phyloP scores from a whole-genome alignment of 2,329 filamentous ascomycete species.

The Metarhizium guizhouense region DNA sequence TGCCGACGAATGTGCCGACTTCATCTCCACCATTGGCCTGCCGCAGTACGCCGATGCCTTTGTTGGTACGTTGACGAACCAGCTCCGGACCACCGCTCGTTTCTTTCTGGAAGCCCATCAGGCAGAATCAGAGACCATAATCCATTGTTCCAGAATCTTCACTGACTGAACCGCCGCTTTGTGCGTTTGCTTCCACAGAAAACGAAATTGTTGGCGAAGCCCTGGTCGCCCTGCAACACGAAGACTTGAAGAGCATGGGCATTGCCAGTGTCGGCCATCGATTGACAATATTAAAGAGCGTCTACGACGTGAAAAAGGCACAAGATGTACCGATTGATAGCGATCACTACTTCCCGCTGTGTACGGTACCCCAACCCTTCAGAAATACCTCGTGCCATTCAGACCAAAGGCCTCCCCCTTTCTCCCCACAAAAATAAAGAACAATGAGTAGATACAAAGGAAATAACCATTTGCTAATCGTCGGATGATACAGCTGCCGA shows the following conservation, averaged over 20 bases:
- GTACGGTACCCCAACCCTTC: constrained; percentile 38
- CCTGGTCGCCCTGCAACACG: constrained; percentile 77
- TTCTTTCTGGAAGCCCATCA: neutral
- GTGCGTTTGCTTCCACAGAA: constrained; percentile 43
- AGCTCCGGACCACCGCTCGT: neutral
- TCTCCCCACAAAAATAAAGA: too few relatives aligned
- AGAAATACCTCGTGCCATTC: neutral
- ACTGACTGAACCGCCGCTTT: constrained; percentile 8
- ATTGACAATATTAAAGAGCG: constrained; percentile 87
- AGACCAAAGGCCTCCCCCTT: neutral
- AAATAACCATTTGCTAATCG: constrained; percentile 10
- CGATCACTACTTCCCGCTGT: constrained; percentile 87
- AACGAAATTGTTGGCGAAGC: constrained; percentile 93
- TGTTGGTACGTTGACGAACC: constrained; percentile 52
- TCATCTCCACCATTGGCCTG: constrained; percentile 70
- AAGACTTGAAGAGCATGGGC: constrained; percentile 92
- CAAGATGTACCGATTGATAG: constrained; percentile 86
- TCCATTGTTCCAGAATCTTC: neutral
- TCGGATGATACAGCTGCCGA: constrained; percentile 61
- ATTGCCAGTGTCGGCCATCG: constrained; percentile 89
- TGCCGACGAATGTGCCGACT: constrained; percentile 83
- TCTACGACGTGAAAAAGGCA: constrained; percentile 92
- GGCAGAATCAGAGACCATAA: neutral
- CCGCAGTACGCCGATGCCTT: constrained; percentile 77
- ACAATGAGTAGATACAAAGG: neutral